A percentile compares a stretch with the other conserved stretches of the same genome.
phyloP scores from a whole-genome alignment of 768 basidiomycete genomes.

The Mycena alexandri region DNA sequence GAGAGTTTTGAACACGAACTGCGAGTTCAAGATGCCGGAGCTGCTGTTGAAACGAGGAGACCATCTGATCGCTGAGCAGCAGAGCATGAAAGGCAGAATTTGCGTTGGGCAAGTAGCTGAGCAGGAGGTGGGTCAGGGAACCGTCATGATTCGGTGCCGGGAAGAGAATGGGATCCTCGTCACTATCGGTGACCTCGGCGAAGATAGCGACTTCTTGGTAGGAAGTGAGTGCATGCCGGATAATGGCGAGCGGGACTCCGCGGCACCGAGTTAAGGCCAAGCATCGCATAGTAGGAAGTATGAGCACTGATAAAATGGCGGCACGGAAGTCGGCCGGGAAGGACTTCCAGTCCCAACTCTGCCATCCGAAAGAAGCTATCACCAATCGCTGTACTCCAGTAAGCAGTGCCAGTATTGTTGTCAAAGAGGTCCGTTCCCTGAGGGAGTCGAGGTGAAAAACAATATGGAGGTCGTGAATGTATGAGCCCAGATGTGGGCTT shows the following conservation, averaged over 20 bases:
- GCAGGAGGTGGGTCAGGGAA: not conserved
- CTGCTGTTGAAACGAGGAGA: not conserved
- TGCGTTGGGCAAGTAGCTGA: slow-evolving; percentile 1
- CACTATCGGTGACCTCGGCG: not conserved
- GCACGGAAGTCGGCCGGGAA: too few species aligned
- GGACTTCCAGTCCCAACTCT: too few species aligned
- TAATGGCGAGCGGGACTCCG: slow-evolving; percentile 5
- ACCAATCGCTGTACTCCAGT: too few species aligned
- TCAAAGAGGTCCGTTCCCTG: too few species aligned
- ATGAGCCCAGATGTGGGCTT: too few species aligned
- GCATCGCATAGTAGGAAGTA: too few species aligned
- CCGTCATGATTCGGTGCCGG: not conserved
- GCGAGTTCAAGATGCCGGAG: slow-evolving; percentile 1
- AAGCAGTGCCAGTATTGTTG: too few species aligned
- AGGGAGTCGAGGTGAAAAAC: too few species aligned
- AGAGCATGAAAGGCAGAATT: not conserved
- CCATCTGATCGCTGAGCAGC: not conserved
- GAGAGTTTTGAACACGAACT: not conserved
- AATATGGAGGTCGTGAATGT: too few species aligned
- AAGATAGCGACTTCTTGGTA: slow-evolving; percentile 18
- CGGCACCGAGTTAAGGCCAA: not conserved
- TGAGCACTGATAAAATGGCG: too few species aligned
- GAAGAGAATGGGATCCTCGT: not conserved
- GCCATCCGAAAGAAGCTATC: too few species aligned
- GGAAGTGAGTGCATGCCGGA: slow-evolving; percentile 17